Evolutionary conservation across 1,284 basidiomycete species (phyloP).

Genomic region (Porodaedalea pini): DNA sequence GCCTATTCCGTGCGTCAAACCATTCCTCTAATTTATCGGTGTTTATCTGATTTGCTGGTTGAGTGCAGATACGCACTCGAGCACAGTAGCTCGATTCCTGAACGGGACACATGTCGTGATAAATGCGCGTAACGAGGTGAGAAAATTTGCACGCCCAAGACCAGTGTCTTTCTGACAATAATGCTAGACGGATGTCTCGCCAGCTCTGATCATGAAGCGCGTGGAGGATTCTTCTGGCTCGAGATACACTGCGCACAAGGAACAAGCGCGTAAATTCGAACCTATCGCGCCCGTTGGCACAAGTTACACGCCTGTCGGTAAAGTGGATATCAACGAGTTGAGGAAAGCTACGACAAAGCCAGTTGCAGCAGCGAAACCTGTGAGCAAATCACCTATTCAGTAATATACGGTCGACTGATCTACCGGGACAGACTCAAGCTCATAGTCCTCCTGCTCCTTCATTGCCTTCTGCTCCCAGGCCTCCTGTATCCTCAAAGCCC

Average conservation of each 20-base stretch:
- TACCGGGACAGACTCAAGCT: slow-evolving; percentile 27
- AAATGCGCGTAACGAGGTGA: slow-evolving; percentile 86
- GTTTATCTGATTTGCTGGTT: slow-evolving; percentile 7
- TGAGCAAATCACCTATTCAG: slow-evolving; percentile 11
- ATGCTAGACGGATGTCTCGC: slow-evolving; percentile 72
- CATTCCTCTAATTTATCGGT: neutral
- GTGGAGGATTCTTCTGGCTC: slow-evolving; percentile 92
- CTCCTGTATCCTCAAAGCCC: slow-evolving; percentile 42
- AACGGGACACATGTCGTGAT: slow-evolving; percentile 87
- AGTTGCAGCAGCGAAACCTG: slow-evolving; percentile 26
- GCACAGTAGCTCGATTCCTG: slow-evolving; percentile 79
- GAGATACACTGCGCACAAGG: slow-evolving; percentile 80
- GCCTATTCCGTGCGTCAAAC: slow-evolving; percentile 66
- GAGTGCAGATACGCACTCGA: slow-evolving; percentile 66
- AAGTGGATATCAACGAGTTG: slow-evolving; percentile 62
- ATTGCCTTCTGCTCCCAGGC: slow-evolving; percentile 39
- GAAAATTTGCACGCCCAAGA: slow-evolving; percentile 25
- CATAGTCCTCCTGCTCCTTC: slow-evolving; percentile 35
- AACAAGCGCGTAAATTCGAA: slow-evolving; percentile 57
- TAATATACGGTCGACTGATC: neutral
- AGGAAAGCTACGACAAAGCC: slow-evolving; percentile 42
- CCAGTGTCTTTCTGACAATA: neutral
- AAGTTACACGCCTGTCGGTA: slow-evolving; percentile 68
- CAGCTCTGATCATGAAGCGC: slow-evolving; percentile 78
- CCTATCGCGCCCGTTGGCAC: slow-evolving; percentile 73